A percentile compares a stretch with the other conserved stretches of the same genome.
Conservation (phyloP, 495 filamentous ascomycete genomes). For the Polyplosphaeria fusca region DNA sequence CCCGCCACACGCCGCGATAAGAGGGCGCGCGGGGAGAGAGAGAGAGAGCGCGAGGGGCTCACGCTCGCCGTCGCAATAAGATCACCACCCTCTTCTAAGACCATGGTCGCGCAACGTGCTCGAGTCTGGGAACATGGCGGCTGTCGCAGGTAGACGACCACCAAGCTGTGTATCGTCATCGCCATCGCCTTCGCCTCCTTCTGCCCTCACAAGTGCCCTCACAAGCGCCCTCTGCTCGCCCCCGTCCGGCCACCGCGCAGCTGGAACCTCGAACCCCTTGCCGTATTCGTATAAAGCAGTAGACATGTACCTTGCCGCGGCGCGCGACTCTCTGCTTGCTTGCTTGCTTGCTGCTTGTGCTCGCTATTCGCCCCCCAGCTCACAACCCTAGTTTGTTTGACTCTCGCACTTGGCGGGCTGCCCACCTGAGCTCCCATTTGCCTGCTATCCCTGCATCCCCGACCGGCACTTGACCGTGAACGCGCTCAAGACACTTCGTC, state of each 20-base stretch:
- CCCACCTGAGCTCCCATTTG: constrained; percentile 29
- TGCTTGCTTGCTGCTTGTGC: not conserved
- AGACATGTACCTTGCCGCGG: too few relatives aligned
- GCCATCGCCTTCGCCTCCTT: constrained; percentile 2
- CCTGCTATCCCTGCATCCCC: constrained; percentile 9
- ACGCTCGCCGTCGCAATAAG: not conserved
- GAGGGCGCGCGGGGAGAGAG: not conserved
- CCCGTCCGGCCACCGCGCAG: not conserved
- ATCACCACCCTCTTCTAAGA: not conserved
- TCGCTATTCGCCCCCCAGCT: not conserved
- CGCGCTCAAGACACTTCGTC: constrained; percentile 11
- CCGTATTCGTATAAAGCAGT: not conserved
- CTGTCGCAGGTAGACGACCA: constrained; percentile 27
- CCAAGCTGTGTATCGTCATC: constrained; percentile 2
- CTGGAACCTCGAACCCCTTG: not conserved
- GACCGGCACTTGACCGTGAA: not conserved
- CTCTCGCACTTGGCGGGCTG: constrained; percentile 20
- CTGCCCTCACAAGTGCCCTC: too few relatives aligned
- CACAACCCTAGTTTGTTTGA: not conserved
- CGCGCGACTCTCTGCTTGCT: too few relatives aligned
- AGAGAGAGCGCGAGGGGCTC: not conserved
- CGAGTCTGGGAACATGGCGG: not conserved
- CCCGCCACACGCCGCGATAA: not conserved
- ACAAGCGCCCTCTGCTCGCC: not conserved
- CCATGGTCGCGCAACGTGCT: not conserved